phyloP scores from a whole-genome alignment of 441 rosid species.

The Corymbia citriodora region DNA sequence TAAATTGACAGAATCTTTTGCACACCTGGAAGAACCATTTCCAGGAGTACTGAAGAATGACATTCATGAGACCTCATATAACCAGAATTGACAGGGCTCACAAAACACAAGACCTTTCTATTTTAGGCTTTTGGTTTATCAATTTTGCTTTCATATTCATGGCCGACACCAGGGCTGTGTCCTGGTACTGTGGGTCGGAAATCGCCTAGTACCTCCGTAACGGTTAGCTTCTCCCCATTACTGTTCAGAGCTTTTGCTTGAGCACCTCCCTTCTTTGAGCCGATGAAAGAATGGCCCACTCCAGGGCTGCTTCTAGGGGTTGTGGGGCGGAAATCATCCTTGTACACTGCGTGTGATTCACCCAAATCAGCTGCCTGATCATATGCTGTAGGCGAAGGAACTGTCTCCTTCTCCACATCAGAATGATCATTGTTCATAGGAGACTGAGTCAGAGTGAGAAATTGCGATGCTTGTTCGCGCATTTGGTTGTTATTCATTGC shows the following conservation, averaged over 20 bases:
- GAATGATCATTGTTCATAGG: not conserved
- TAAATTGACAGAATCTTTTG: not conserved
- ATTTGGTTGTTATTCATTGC: not conserved
- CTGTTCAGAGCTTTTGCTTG: not conserved
- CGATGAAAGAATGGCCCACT: constrained; percentile 39
- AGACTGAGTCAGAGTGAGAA: not conserved
- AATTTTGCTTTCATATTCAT: not conserved
- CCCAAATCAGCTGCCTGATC: not conserved
- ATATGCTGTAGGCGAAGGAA: not conserved
- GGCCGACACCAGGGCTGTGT: constrained; percentile 42
- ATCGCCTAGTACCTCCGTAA: constrained; percentile 13
- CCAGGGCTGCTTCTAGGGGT: constrained; percentile 45
- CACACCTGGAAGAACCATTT: not conserved
- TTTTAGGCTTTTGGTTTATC: not conserved
- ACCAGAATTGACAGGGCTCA: not conserved
- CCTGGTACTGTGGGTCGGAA: constrained; percentile 58
- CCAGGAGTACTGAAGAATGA: not conserved
- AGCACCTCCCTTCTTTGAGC: not conserved
- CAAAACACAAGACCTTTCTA: not conserved
- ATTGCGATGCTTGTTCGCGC: not conserved
- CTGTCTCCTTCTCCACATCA: not conserved
- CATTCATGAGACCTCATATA: not conserved
- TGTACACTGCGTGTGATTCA: not conserved
- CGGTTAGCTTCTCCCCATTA: not conserved
- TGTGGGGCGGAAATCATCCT: constrained; percentile 36